Evolutionary conservation across 2,329 filamentous ascomycete species (phyloP).

Genomic region (Neofusicoccum ribis): DNA sequence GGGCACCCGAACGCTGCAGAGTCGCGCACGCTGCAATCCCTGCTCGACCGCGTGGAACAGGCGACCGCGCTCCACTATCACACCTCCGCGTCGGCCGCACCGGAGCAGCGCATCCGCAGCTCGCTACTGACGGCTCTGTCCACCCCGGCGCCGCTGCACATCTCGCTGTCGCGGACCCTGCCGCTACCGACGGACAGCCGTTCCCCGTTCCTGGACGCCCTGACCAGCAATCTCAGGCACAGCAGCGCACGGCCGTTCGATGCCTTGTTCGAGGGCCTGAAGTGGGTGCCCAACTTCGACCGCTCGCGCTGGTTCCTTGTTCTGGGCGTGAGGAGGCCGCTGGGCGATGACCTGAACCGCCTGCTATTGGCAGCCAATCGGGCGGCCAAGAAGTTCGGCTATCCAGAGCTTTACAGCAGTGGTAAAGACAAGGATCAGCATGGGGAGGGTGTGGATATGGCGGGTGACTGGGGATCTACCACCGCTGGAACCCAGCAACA

Average conservation of each 20-base stretch:
- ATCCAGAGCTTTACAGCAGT: conserved; percentile 68
- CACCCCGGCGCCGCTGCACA: conserved; percentile 73
- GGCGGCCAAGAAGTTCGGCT: conserved; percentile 59
- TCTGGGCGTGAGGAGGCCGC: conserved; percentile 55
- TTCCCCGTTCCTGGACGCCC: conserved; percentile 61
- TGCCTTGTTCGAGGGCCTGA: conserved; percentile 48
- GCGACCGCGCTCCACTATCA: conserved; percentile 13
- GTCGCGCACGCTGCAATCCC: conserved; percentile 28
- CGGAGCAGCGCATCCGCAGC: conserved; percentile 4
- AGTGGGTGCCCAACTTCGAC: conserved; percentile 69
- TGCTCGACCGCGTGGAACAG: conserved; percentile 31
- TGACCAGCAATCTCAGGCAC: conserved; percentile 48
- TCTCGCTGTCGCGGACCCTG: conserved; percentile 84
- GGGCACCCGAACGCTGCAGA: conserved; percentile 40
- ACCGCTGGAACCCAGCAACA: not conserved
- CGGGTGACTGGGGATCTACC: not conserved
- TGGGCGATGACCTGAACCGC: conserved; percentile 39
- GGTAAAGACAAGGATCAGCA: conserved; percentile 29
- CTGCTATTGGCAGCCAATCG: conserved; percentile 70
- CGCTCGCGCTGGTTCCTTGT: conserved; percentile 81
- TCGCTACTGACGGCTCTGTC: conserved; percentile 27
- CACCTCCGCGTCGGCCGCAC: not conserved
- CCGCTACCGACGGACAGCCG: conserved; percentile 72
- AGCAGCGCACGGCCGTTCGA: conserved; percentile 52
- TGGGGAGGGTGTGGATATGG: conserved; percentile 29